Evolutionary conservation across 768 basidiomycete genomes (phyloP).

Genomic region (Xerocomellus amylosporus): DNA sequence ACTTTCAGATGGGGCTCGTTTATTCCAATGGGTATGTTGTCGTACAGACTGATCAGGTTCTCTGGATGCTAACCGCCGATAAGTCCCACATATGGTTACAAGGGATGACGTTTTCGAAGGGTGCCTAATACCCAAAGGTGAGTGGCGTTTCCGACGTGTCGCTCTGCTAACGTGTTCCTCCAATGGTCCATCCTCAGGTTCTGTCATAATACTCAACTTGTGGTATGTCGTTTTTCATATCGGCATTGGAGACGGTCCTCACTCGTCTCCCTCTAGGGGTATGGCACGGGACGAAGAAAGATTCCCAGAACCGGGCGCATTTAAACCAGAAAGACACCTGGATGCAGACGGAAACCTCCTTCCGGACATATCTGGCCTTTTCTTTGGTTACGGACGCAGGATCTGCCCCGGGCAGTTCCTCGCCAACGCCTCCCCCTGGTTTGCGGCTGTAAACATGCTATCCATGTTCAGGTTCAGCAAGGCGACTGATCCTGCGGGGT

Average conservation of each 20-base stretch:
- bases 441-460: conserved; percentile 19
- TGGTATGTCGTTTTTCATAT: conserved; percentile 9
- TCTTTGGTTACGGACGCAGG: conserved; percentile 36
- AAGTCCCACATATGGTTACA: conserved; percentile 33
- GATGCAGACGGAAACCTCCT: conserved; percentile 19
- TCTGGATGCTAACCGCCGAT: not conserved
- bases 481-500: conserved; percentile 20
- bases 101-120: conserved; percentile 42
- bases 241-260: not conserved
- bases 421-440: conserved; percentile 21
- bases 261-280: conserved; percentile 8
- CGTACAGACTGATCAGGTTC: not conserved
- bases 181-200: conserved; percentile 12
- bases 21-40: conserved; percentile 20
- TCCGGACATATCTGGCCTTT: conserved; percentile 16
- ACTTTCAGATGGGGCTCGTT: conserved; percentile 22
- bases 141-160: not conserved
- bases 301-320: conserved; percentile 28
- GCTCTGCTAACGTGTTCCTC: not conserved
- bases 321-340: conserved; percentile 36
- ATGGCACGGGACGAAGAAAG: conserved; percentile 24
- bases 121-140: conserved; percentile 53
- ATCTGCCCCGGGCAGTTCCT: conserved; percentile 22
- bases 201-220: conserved; percentile 21
- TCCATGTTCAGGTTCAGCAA: conserved; percentile 21